Evolutionary conservation across 108 stramenopile genomes (phyloP).

Genomic region (Cylindrotheca fusiformis): DNA sequence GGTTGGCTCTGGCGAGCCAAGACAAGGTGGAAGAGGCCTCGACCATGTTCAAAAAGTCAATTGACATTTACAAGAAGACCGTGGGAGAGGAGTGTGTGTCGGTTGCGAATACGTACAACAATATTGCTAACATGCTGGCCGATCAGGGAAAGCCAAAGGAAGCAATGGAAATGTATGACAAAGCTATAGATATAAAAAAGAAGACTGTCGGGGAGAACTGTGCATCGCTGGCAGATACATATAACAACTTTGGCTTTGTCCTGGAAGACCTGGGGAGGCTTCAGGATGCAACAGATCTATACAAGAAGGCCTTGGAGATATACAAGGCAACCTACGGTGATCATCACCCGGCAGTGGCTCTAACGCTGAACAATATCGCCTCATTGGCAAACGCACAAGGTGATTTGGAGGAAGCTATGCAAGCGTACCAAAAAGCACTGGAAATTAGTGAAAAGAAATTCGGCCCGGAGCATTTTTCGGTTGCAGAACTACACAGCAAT

Average conservation of each 20-base stretch:
- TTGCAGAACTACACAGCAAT: constrained; percentile 14
- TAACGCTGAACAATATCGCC: constrained; percentile 52
- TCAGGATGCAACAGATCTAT: constrained; percentile 35
- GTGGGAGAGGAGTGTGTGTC: background rate
- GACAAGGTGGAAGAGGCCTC: background rate
- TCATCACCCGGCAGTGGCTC: constrained; percentile 36
- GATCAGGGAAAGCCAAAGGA: background rate
- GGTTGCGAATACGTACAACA: background rate
- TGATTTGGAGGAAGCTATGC: constrained; percentile 28
- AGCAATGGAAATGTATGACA: background rate
- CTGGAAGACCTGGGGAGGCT: background rate
- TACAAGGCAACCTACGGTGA: constrained; percentile 17
- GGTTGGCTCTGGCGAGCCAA: background rate
- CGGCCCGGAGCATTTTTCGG: constrained; percentile 18
- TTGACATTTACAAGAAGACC: background rate
- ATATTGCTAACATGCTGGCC: background rate
- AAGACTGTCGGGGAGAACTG: background rate
- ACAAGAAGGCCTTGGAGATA: constrained; percentile 31
- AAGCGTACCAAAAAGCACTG: constrained; percentile 20
- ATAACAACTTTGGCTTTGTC: background rate
- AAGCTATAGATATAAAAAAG: background rate
- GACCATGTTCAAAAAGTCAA: background rate
- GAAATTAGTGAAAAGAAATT: constrained; percentile 6
- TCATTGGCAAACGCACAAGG: constrained; percentile 7
- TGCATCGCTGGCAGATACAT: background rate